Base-by-base conservation (phyloP, 2,329 filamentous ascomycete species). In the Tolypocladium pustulatum region DNA sequence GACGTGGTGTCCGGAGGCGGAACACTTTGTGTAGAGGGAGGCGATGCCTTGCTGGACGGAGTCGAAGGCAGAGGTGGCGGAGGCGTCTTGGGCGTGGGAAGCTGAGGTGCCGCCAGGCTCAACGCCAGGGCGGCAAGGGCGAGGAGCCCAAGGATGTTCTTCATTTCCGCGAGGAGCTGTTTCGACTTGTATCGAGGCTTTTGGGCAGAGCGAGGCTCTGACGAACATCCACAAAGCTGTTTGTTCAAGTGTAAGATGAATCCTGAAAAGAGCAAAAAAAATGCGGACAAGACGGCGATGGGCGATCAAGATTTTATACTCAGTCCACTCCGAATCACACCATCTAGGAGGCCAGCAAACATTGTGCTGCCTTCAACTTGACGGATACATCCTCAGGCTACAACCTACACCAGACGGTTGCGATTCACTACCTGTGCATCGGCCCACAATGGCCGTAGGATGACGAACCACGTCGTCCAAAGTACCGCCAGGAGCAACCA, bases 51-150 rank as follows among this genome's bases (percentile, higher is more conserved):
- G 49, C 49, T 34, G 17, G 49, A 52, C 30, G 49, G 30, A 13
- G 30, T 8, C 13, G 49, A 9, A 22, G 63, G 49, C 57, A 67
- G 65, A 22, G 65, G 60, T 13, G 65, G 71, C 17, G 64, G 65
- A n/a, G 59, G 63, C 36, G 64, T 61, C 1, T 55, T 56, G 27
- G 67, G 62, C 9, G 62, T 63, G 10, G 63, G 59, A n/a, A 61
- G 53, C 1, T 61, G 58, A 30, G 56, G 56, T n/a, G 32, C 17
- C 6, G 56, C 60, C 46, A 60, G 32, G 54, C 49, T 53, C 30
- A 53, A 10, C 20, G 60, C 65, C 15, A 69, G 20, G n/a, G 60
- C 56, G n/a, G 60, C 61, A 54, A 72, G 51, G 9, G 60, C 57
- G 20, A 67, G 40, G 22, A 69, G 41, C 12, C 59, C 55, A 3